Evolutionary conservation across 352 stramenopile genomes (phyloP).

Genomic region (Pythium aquatile): DNA sequence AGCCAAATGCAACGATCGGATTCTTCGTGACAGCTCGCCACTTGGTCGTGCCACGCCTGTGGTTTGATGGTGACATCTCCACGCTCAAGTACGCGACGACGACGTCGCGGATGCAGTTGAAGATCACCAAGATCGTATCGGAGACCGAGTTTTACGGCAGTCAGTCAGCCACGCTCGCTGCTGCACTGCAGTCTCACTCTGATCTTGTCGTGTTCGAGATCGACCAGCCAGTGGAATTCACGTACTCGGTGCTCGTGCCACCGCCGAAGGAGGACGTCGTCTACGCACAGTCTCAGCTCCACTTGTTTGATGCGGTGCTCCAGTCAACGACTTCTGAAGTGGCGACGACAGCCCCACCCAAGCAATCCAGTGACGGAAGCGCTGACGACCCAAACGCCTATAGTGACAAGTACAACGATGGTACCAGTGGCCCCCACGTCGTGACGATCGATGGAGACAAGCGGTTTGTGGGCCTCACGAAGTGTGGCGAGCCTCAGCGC

Average conservation of each 20-base stretch:
- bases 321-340: too few species aligned
- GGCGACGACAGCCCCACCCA: too few species aligned
- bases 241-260: not conserved
- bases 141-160: conserved; percentile 18
- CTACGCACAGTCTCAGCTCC: not conserved
- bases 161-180: not conserved
- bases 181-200: not conserved
- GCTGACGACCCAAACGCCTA: not conserved
- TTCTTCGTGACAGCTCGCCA: conserved; percentile 22
- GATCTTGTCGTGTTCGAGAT: conserved; percentile 22
- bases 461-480: not conserved
- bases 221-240: not conserved
- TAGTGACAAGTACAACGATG: not conserved
- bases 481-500: not conserved
- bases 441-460: not conserved
- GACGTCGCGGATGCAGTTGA: not conserved
- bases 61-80: conserved; percentile 8
- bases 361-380: not conserved
- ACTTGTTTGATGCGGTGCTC: not conserved
- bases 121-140: conserved; percentile 4
- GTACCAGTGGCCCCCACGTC: not conserved
- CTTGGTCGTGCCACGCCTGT: conserved; percentile 17
- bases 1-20: conserved; percentile 3
- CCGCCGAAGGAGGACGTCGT: not conserved
- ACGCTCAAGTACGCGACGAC: conserved; percentile 15